Evolutionary conservation across 257 asterid species (phyloP).

Genomic region (Eustoma russellianum): DNA sequence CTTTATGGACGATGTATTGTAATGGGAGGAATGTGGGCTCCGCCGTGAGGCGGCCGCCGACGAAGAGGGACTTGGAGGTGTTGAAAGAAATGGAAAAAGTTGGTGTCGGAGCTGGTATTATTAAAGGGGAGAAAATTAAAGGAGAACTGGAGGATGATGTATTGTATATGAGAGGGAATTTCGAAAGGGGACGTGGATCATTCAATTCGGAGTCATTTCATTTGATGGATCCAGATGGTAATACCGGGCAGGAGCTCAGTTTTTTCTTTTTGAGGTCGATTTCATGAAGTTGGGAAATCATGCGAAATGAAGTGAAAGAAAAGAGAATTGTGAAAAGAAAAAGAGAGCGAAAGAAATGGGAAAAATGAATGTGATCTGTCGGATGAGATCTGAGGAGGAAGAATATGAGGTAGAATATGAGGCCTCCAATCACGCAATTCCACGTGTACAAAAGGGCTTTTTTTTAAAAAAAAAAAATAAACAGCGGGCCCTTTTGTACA

Average conservation of each 20-base stretch:
- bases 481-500: too few relatives aligned
- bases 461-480: too few relatives aligned
- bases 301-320: too few relatives aligned
- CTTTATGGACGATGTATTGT: conserved; percentile 47
- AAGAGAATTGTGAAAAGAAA: too few relatives aligned
- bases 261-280: conserved; percentile 41
- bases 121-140: conserved; percentile 15
- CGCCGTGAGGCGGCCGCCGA: conserved; percentile 28
- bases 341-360: too few relatives aligned
- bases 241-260: conserved; percentile 43
- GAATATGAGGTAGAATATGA: too few relatives aligned
- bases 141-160: conserved; percentile 19
- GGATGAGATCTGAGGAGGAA: too few relatives aligned
- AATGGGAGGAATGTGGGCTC: conserved; percentile 50
- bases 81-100: conserved; percentile 30
- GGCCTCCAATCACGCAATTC: too few relatives aligned
- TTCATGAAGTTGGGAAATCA: too few relatives aligned
- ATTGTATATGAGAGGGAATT: conserved; percentile 49
- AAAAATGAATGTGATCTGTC: too few relatives aligned
- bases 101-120: conserved; percentile 41
- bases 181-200: conserved; percentile 43
- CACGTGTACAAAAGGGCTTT: too few relatives aligned
- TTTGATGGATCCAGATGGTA: conserved; percentile 48
- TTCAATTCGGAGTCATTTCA: conserved; percentile 44
- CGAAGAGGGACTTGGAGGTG: conserved; percentile 29